Percentiles rank a stretch among this genome's conserved stretches.
Conservation (phyloP, 768 basidiomycete genomes). For the Russula sp. region DNA sequence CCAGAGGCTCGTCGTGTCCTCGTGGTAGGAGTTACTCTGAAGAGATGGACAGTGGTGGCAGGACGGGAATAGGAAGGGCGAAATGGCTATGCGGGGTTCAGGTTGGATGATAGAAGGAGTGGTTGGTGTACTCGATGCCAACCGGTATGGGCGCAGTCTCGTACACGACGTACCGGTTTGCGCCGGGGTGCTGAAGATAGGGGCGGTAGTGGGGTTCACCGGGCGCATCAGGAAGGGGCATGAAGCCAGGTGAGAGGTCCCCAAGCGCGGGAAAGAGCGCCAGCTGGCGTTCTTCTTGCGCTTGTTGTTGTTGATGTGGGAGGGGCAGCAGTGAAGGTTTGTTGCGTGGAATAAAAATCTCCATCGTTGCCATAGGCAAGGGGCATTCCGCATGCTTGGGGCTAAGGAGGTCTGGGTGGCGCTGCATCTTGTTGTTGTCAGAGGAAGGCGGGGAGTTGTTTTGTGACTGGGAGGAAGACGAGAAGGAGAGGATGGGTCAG, state of each 20-base stretch:
- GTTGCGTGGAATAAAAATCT: neutral
- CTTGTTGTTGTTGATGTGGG: neutral
- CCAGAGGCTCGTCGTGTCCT: neutral
- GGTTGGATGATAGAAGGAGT: slow-evolving; percentile 17
- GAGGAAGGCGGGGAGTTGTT: slow-evolving; percentile 21
- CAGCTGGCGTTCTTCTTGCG: neutral
- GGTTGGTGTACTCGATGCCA: slow-evolving; percentile 7
- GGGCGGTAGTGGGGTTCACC: neutral
- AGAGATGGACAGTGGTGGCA: neutral
- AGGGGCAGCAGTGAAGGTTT: neutral
- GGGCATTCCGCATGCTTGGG: slow-evolving; percentile 25
- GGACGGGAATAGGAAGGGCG: neutral
- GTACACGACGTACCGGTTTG: neutral
- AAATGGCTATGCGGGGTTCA: slow-evolving; percentile 9
- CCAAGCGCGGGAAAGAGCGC: slow-evolving; percentile 6
- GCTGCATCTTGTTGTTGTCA: slow-evolving; percentile 2
- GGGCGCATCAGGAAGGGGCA: neutral
- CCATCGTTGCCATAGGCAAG: neutral
- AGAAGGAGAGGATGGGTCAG: neutral
- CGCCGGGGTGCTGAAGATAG: neutral
- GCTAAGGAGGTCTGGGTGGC: slow-evolving; percentile 26
- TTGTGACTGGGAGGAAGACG: slow-evolving; percentile 20
- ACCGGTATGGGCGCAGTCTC: slow-evolving; percentile 16
- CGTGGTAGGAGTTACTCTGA: too few relatives aligned
- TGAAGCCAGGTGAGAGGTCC: slow-evolving; percentile 3